Conservation (phyloP, 2,329 filamentous ascomycete species). For the Fonsecaea nubica region DNA sequence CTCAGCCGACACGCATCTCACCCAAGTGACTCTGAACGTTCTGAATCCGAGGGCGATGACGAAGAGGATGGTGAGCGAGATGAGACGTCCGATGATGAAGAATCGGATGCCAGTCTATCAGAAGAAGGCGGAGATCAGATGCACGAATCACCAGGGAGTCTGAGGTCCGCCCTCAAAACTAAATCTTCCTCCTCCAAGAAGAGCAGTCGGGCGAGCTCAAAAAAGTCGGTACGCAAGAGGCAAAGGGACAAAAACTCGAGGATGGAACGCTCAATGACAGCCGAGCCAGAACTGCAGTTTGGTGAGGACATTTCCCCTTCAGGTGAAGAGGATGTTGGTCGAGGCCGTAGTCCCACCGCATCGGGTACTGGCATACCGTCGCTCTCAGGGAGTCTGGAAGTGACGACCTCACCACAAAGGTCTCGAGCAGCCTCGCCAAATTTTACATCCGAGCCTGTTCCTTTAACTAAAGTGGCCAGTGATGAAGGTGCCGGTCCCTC, state of each 20-base stretch:
- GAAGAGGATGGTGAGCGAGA: slow-evolving; percentile 34
- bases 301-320: slow-evolving; percentile 21
- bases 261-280: slow-evolving; percentile 7
- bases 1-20: slow-evolving; percentile 57
- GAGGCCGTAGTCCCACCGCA: slow-evolving; percentile 13
- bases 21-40: slow-evolving; percentile 55
- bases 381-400: slow-evolving; percentile 11
- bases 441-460: slow-evolving; percentile 76
- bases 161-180: slow-evolving; percentile 6
- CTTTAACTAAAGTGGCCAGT: slow-evolving; percentile 68
- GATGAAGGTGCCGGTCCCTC: slow-evolving; percentile 71
- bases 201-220: slow-evolving; percentile 37
- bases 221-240: slow-evolving; percentile 26
- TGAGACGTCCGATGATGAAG: slow-evolving; percentile 30
- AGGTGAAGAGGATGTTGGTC: not conserved
- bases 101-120: slow-evolving; percentile 42
- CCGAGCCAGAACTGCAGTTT: slow-evolving; percentile 23
- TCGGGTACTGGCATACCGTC: slow-evolving; percentile 13
- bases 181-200: slow-evolving; percentile 35
- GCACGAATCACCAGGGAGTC: slow-evolving; percentile 43
- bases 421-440: slow-evolving; percentile 59
- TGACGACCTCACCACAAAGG: slow-evolving; percentile 10
- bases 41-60: slow-evolving; percentile 43
- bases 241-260: slow-evolving; percentile 10
- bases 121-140: slow-evolving; percentile 40